Percentiles rank a stretch among this genome's conserved stretches.
These are phyloP conservation scores for Lepidium didymum DNA, from an alignment of 345 rosid genomes.

Conservation along the genomic window DNA sequence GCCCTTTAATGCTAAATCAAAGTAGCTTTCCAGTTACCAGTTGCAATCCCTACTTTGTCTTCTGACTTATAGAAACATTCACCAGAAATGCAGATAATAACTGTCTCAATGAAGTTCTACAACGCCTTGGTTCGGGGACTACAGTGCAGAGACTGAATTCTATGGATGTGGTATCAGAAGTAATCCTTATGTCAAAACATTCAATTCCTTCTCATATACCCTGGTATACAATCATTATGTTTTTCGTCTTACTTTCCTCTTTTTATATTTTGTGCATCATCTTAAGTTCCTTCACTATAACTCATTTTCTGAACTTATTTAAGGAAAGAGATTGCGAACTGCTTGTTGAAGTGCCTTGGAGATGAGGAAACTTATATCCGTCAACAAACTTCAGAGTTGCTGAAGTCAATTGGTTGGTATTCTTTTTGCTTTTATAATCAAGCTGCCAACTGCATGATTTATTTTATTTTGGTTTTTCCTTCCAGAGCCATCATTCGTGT, in stretches of 20 bases:
- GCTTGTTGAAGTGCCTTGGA: slow-evolving; percentile 53
- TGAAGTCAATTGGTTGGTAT: slow-evolving; percentile 58
- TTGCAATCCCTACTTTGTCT: neutral
- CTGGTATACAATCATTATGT: slow-evolving; percentile 40
- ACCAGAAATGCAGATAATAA: slow-evolving; percentile 46
- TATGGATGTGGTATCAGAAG: slow-evolving; percentile 67
- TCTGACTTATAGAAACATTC: slow-evolving; percentile 32
- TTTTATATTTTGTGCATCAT: slow-evolving; percentile 1
- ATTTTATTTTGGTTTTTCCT: neutral
- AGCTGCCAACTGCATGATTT: neutral
- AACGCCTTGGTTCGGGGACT: slow-evolving; percentile 61
- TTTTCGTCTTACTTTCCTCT: neutral
- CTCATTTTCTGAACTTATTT: slow-evolving; percentile 11
- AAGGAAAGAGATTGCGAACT: slow-evolving; percentile 64
- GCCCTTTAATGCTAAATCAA: neutral
- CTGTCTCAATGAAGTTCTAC: slow-evolving; percentile 63
- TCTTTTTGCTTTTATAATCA: slow-evolving; percentile 3
- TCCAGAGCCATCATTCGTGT: slow-evolving; percentile 64
- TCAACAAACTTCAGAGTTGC: slow-evolving; percentile 44
- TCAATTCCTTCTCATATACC: slow-evolving; percentile 42
- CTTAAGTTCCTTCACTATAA: slow-evolving; percentile 17
- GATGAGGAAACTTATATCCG: slow-evolving; percentile 52
- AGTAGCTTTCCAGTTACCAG: neutral
- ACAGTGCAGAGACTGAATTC: slow-evolving; percentile 61
- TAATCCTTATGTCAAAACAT: slow-evolving; percentile 39